These are phyloP conservation scores for Pachyrhizus erosus DNA, from an alignment of 306 rosid genomes.

Conservation along the genomic window DNA sequence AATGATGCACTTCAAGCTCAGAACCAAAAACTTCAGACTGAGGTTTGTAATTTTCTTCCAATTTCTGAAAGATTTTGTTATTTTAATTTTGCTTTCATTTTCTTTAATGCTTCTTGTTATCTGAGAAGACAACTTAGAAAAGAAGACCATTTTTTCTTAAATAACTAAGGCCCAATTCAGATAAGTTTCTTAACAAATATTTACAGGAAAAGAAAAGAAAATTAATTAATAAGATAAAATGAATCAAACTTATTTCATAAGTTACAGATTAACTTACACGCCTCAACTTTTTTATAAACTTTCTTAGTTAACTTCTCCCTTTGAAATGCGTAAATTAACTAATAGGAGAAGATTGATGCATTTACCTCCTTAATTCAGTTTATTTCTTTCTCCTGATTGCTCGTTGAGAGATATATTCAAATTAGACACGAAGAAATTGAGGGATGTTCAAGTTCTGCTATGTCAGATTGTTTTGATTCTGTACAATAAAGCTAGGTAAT, in stretches of 20 bases:
- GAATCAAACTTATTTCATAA: not conserved
- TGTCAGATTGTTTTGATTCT: slow-evolving; percentile 15
- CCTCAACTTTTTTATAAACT: not conserved
- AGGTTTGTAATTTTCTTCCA: slow-evolving; percentile 52
- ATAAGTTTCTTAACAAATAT: not conserved
- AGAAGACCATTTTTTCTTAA: not conserved
- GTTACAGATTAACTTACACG: not conserved
- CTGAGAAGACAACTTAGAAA: not conserved
- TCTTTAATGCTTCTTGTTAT: not conserved
- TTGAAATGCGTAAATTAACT: too few species aligned
- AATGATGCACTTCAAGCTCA: slow-evolving; percentile 72
- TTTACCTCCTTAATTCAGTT: not conserved
- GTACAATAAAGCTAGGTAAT: slow-evolving; percentile 45
- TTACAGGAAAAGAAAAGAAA: not conserved
- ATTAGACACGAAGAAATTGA: not conserved
- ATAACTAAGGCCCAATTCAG: not conserved
- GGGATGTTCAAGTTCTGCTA: not conserved
- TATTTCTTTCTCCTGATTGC: not conserved
- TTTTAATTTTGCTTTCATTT: not conserved
- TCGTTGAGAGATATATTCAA: not conserved
- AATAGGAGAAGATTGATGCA: not conserved
- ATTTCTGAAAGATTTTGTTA: not conserved
- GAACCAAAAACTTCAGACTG: slow-evolving; percentile 75
- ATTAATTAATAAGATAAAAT: not conserved
- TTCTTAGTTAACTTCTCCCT: not conserved